These are phyloP conservation scores for Gypsophila paniculata DNA, from an alignment of 179 eudicot genomes.

Conservation along the genomic window DNA sequence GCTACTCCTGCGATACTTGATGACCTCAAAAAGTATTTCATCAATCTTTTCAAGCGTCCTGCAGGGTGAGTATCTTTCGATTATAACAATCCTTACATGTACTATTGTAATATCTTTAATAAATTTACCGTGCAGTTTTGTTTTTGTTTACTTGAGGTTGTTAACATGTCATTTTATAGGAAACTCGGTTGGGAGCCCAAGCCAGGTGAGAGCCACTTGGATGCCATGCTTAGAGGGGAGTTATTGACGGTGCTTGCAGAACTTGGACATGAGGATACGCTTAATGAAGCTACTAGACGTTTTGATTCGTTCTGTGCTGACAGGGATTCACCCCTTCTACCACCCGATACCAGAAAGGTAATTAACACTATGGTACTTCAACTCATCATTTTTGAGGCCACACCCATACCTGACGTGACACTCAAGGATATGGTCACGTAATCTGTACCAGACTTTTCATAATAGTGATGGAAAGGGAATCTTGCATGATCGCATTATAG, in stretches of 20 bases:
- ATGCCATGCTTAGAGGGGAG: conserved; percentile 97
- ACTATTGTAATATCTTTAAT: background rate
- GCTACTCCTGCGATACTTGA: conserved; percentile 64
- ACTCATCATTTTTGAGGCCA: background rate
- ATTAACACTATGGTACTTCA: background rate
- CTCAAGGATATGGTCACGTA: background rate
- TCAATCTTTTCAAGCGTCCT: conserved; percentile 65
- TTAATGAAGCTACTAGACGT: conserved; percentile 76
- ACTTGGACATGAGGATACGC: conserved; percentile 69
- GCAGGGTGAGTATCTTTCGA: conserved; percentile 61
- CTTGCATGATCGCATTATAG: too few relatives aligned
- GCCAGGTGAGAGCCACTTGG: conserved; percentile 82
- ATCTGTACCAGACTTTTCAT: background rate
- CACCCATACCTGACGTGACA: background rate
- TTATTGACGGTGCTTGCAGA: conserved; percentile 65
- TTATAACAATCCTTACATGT: background rate
- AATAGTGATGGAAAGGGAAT: too few relatives aligned
- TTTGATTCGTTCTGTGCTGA: conserved; percentile 64
- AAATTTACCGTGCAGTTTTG: background rate
- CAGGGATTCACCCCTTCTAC: conserved; percentile 79
- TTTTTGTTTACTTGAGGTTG: background rate
- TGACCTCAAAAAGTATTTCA: conserved; percentile 56
- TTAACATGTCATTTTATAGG: conserved; percentile 30
- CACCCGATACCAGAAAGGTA: conserved; percentile 93
- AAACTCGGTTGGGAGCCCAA: conserved; percentile 90